Conservation (phyloP, 1,139 yeast genomes). For the Pichia sp. region DNA sequence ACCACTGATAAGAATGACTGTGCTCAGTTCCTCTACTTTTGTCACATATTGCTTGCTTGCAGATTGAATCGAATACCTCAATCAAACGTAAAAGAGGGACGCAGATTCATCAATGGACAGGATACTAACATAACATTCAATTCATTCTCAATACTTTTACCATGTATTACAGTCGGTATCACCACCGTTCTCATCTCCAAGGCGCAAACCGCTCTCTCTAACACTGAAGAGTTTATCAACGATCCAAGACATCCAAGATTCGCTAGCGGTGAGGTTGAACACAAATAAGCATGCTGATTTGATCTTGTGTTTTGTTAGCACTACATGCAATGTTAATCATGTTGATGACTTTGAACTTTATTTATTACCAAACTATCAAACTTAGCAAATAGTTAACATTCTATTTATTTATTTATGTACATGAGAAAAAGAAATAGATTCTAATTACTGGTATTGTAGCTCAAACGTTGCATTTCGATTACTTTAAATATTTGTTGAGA, state of each 20-base stretch:
- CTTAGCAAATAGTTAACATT: too few species aligned
- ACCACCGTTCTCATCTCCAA: slow-evolving; percentile 51
- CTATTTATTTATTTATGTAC: slow-evolving; percentile 3
- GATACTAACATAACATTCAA: slow-evolving; percentile 16
- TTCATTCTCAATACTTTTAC: background rate
- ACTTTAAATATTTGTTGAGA: slow-evolving; percentile 5
- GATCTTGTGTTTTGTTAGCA: background rate
- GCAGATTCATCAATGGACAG: background rate
- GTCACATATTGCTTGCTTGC: too few species aligned
- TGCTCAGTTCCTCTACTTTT: too few species aligned
- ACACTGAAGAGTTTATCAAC: slow-evolving; percentile 58
- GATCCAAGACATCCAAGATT: slow-evolving; percentile 79
- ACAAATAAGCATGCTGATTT: slow-evolving; percentile 18
- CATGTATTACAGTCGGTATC: slow-evolving; percentile 31
- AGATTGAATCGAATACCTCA: background rate
- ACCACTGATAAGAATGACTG: too few species aligned
- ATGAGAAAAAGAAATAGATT: background rate
- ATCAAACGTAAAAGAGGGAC: background rate
- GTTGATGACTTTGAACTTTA: too few species aligned
- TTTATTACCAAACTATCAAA: too few species aligned
- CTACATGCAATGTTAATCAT: too few species aligned
- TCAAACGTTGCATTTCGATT: slow-evolving; percentile 1
- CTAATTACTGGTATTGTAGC: too few species aligned
- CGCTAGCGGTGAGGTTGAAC: slow-evolving; percentile 42
- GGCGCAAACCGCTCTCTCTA: slow-evolving; percentile 48